Percentiles rank a stretch among this genome's conserved stretches.
Conservation (phyloP, 345 rosid species). For the Aurinia saxatilis region DNA sequence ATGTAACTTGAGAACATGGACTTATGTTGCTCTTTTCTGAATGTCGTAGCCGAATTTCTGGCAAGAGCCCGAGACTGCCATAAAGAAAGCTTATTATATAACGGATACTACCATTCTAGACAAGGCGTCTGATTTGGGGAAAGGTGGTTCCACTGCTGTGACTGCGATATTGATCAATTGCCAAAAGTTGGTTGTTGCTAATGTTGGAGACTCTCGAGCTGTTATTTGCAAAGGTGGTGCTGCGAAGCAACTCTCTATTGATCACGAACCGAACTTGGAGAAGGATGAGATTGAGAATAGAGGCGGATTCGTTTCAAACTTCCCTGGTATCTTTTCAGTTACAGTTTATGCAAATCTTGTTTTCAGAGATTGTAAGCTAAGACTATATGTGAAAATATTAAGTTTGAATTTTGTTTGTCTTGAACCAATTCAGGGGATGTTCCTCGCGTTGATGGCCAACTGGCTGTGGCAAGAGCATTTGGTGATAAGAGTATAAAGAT, state of each 20-base stretch:
- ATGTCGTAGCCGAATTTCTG: constrained; percentile 61
- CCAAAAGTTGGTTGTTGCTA: constrained; percentile 71
- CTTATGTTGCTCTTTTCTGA: neutral
- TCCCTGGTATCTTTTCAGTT: constrained; percentile 51
- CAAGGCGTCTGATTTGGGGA: constrained; percentile 62
- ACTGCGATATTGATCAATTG: constrained; percentile 78
- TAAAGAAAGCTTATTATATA: constrained; percentile 56
- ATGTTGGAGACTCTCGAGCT: constrained; percentile 93
- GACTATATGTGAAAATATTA: neutral
- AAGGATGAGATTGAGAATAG: constrained; percentile 57
- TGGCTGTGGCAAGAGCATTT: constrained; percentile 95
- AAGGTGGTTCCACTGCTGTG: constrained; percentile 94
- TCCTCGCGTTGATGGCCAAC: constrained; percentile 83
- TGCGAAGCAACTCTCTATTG: constrained; percentile 73
- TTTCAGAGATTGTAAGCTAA: neutral
- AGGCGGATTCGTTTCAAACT: constrained; percentile 87
- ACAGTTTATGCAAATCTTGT: neutral
- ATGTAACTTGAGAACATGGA: neutral
- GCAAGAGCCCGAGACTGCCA: constrained; percentile 64
- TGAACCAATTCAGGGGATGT: constrained; percentile 63
- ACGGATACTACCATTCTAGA: constrained; percentile 64
- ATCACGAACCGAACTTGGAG: constrained; percentile 81
- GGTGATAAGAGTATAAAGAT: constrained; percentile 84
- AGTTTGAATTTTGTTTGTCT: neutral
- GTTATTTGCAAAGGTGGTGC: constrained; percentile 61